Evolutionary conservation across 2,329 filamentous ascomycete genomes (phyloP).

Genomic region (Fusarium camptoceras): DNA sequence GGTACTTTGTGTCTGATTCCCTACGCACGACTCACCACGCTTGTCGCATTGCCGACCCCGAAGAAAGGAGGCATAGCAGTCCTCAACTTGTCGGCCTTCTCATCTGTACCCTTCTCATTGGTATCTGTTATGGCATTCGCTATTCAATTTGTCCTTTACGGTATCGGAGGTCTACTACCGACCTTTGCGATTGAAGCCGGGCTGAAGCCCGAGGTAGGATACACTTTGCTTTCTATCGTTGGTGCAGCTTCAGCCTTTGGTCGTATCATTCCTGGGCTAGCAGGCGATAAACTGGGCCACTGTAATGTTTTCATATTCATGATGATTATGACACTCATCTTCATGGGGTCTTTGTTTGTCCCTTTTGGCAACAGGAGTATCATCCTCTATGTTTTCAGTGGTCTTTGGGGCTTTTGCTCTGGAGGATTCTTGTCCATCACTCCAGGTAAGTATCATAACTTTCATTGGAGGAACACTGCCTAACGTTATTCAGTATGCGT

Average conservation of each 20-base stretch:
- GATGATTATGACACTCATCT: conserved; percentile 4
- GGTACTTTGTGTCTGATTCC: conserved; percentile 8
- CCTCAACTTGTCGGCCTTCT: conserved; percentile 16
- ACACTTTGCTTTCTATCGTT: background rate
- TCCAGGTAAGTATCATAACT: too few species aligned
- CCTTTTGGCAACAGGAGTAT: conserved; percentile 2
- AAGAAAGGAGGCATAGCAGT: background rate
- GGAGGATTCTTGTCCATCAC: background rate
- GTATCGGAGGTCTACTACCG: conserved; percentile 7
- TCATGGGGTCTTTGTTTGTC: conserved; percentile 6
- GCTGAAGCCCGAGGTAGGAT: conserved; percentile 1
- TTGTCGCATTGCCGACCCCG: background rate
- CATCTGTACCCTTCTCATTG: background rate
- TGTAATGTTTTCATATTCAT: conserved; percentile 15
- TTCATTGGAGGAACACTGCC: rapidly evolving
- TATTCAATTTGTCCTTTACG: conserved; percentile 8
- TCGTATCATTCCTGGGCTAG: background rate
- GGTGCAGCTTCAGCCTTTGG: conserved; percentile 13
- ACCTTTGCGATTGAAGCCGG: conserved; percentile 13
- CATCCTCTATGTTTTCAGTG: conserved; percentile 3
- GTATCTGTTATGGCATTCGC: conserved; percentile 13
- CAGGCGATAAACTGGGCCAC: conserved; percentile 4
- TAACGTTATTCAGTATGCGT: background rate
- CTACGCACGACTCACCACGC: background rate
- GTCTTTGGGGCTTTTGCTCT: background rate